phyloP scores from a whole-genome alignment of 176 grass and related monocot genomes.

The Triticum aestivum region DNA sequence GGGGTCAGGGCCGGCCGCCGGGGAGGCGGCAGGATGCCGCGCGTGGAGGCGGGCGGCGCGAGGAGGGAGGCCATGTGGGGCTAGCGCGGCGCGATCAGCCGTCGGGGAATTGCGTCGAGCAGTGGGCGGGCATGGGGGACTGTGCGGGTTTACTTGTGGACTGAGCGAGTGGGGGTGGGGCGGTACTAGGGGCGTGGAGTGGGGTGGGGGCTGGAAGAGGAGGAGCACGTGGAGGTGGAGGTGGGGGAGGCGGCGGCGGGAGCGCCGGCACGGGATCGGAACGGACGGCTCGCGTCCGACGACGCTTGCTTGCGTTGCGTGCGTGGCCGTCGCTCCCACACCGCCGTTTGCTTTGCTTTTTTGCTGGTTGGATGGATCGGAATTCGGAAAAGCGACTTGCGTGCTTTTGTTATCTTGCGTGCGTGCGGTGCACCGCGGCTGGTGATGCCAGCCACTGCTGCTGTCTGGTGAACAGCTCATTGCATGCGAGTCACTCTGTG shows the following conservation, averaged over 20 bases:
- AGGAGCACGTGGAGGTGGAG: not conserved
- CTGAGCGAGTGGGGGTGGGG: not conserved
- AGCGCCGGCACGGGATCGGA: not conserved
- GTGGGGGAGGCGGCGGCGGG: not conserved
- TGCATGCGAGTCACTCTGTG: no score
- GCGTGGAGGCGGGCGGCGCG: constrained; percentile 19
- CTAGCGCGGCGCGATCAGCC: constrained; percentile 12
- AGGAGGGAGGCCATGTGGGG: constrained; percentile 41
- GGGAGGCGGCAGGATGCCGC: not conserved
- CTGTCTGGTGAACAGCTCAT: no score
- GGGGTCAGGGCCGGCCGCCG: not conserved
- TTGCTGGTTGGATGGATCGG: no score
- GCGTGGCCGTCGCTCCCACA: no score
- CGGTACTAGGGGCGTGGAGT: not conserved
- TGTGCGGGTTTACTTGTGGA: not conserved
- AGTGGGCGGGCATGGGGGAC: constrained; percentile 9
- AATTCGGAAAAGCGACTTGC: not conserved
- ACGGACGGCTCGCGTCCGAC: not conserved
- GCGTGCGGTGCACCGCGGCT: not conserved
- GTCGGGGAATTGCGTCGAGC: constrained; percentile 32
- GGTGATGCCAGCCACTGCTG: no score
- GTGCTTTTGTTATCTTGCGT: not conserved
- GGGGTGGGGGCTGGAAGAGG: not conserved
- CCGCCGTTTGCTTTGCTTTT: no score
- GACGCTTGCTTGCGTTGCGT: no score